Conservation (phyloP, 129 eudicot genomes). For the Pittosporum tobira region DNA sequence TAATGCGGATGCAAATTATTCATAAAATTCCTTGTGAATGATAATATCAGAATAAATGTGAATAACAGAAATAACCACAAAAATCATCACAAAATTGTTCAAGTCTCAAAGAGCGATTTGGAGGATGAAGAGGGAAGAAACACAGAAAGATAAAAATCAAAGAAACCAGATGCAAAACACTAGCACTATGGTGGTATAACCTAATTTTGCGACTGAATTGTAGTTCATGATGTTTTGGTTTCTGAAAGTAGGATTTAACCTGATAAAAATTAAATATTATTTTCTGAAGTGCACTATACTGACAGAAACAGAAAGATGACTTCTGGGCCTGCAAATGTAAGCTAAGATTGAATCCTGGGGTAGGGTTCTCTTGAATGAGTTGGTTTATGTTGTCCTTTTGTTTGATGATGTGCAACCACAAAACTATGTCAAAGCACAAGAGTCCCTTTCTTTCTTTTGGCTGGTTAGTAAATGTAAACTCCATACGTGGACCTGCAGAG, state of each 20-base stretch:
- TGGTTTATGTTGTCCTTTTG: background rate
- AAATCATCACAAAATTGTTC: background rate
- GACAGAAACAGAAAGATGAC: too few species aligned
- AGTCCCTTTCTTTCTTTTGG: too few species aligned
- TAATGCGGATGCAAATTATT: background rate
- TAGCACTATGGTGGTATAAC: background rate
- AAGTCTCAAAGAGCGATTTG: background rate
- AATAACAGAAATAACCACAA: too few species aligned
- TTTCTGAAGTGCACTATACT: too few species aligned
- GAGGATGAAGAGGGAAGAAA: background rate
- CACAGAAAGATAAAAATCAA: background rate
- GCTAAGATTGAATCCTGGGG: background rate
- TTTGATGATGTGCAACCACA: background rate
- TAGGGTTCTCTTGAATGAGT: background rate
- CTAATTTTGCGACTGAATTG: too few species aligned
- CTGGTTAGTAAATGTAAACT: background rate
- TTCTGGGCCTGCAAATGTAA: too few species aligned
- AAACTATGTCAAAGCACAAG: background rate
- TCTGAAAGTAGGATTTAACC: background rate
- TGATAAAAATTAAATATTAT: too few species aligned
- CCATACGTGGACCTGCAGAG: background rate
- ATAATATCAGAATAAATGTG: background rate
- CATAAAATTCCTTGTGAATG: background rate
- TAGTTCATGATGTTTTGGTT: background rate
- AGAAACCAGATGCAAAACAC: background rate